These are phyloP conservation scores for Irpex lacteus DNA, from an alignment of 1,284 basidiomycete species.

Conservation along the genomic window DNA sequence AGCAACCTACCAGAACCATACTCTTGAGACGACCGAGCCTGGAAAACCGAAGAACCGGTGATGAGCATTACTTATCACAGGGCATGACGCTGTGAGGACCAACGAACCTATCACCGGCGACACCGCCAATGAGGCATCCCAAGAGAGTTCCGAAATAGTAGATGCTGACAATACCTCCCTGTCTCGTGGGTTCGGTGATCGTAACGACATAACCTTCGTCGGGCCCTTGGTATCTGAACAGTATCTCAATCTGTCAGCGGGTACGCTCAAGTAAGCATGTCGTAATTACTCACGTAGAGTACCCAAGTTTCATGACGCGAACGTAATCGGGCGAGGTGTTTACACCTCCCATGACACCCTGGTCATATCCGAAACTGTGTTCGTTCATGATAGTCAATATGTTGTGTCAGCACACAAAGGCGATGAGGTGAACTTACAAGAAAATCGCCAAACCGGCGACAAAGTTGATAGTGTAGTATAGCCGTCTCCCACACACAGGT, in stretches of 20 bases:
- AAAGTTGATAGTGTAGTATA: conserved; percentile 32
- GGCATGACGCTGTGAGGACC: background rate
- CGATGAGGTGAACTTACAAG: conserved; percentile 34
- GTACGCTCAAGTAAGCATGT: background rate
- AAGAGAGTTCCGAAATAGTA: conserved; percentile 49
- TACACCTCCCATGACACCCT: conserved; percentile 56
- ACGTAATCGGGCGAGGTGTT: conserved; percentile 49
- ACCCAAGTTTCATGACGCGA: conserved; percentile 40
- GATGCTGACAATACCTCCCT: conserved; percentile 51
- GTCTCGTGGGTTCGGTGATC: conserved; percentile 48
- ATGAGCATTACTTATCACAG: background rate
- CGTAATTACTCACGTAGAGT: conserved; percentile 30
- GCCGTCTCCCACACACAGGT: conserved; percentile 21
- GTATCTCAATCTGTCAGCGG: conserved; percentile 9
- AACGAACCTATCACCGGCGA: conserved; percentile 35
- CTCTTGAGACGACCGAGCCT: conserved; percentile 45
- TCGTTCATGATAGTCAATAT: background rate
- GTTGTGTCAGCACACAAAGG: background rate
- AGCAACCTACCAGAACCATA: conserved; percentile 33
- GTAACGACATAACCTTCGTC: conserved; percentile 44
- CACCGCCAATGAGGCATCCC: conserved; percentile 47
- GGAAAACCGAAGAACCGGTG: conserved; percentile 6
- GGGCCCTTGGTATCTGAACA: conserved; percentile 35
- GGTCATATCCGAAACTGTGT: conserved; percentile 50
- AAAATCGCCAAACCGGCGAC: conserved; percentile 47